Conservation (phyloP, 768 basidiomycete genomes). For the Auriscalpium orientale region DNA sequence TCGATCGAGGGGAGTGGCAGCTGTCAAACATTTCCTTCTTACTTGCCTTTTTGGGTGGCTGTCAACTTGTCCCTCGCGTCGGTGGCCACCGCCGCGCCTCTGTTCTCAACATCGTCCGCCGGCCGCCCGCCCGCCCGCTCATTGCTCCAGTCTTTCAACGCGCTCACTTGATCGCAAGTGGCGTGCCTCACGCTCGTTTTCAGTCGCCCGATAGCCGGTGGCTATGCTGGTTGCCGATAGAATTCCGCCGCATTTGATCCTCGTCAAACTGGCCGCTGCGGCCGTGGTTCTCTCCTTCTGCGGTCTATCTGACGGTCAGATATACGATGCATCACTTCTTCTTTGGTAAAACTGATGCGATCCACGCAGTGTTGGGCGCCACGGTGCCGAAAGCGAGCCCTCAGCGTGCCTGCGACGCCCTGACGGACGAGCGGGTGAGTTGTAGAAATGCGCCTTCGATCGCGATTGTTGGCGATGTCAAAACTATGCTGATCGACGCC, state of each 20-base stretch:
- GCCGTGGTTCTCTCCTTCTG: no score
- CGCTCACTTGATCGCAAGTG: no score
- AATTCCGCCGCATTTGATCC: no score
- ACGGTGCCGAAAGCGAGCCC: not conserved
- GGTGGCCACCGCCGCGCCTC: not conserved
- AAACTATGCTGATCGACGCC: slow-evolving; percentile 2
- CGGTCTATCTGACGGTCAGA: no score
- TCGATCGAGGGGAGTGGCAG: not conserved
- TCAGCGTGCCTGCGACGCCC: not conserved
- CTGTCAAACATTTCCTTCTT: not conserved
- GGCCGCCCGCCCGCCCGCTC: not conserved
- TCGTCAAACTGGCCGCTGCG: no score
- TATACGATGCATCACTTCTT: not conserved
- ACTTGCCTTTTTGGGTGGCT: not conserved
- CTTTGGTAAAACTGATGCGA: not conserved
- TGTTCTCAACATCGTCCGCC: not conserved
- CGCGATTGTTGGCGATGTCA: not conserved
- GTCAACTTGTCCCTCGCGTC: not conserved
- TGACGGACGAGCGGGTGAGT: not conserved
- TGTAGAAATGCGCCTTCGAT: not conserved
- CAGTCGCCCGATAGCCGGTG: no score
- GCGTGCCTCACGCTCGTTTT: no score
- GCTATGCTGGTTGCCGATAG: no score
- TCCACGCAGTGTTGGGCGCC: not conserved
- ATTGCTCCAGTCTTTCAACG: no score